Percentiles rank a stretch among this genome's conserved stretches.
Conservation (phyloP, 495 filamentous ascomycete species). For the Gamarada debralockiae region DNA sequence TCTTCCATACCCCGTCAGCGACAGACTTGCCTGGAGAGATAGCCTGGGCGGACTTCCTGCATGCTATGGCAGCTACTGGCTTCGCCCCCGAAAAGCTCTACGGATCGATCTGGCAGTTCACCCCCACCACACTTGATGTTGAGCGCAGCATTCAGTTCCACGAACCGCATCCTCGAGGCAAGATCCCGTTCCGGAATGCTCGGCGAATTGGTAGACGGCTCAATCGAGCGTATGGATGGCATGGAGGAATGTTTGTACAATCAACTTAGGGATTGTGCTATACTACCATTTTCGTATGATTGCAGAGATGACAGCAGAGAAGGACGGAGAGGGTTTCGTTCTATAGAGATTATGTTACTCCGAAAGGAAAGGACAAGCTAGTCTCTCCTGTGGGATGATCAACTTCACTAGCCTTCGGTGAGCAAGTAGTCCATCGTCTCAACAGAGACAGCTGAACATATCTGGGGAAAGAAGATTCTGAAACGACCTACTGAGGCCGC, state of each 20-base stretch:
- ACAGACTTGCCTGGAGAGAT: slow-evolving; percentile 37
- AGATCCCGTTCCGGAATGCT: slow-evolving; percentile 39
- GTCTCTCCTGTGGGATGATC: no score
- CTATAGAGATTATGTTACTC: no score
- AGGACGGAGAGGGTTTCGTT: no score
- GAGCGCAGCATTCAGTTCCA: slow-evolving; percentile 48
- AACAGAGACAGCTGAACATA: no score
- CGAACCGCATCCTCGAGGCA: slow-evolving; percentile 46
- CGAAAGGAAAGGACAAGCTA: no score
- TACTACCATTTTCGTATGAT: no score
- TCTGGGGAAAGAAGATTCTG: no score
- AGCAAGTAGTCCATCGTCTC: no score
- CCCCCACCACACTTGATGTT: slow-evolving; percentile 32
- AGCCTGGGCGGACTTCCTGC: slow-evolving; percentile 47
- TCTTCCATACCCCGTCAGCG: slow-evolving; percentile 36
- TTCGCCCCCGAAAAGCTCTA: slow-evolving; percentile 46
- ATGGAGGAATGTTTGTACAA: slow-evolving; percentile 9
- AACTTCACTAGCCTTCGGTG: no score
- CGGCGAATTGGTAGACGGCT: slow-evolving; percentile 40
- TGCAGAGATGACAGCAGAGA: no score
- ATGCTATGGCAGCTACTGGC: slow-evolving; percentile 44
- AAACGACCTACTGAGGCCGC: no score
- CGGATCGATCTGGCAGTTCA: slow-evolving; percentile 51
- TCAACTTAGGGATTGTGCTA: no score
- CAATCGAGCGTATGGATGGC: slow-evolving; percentile 39